Percentiles rank a stretch among this genome's conserved stretches.
These are phyloP conservation scores for Leccinum truebloodii DNA, from an alignment of 768 basidiomycete genomes.

Conservation along the genomic window DNA sequence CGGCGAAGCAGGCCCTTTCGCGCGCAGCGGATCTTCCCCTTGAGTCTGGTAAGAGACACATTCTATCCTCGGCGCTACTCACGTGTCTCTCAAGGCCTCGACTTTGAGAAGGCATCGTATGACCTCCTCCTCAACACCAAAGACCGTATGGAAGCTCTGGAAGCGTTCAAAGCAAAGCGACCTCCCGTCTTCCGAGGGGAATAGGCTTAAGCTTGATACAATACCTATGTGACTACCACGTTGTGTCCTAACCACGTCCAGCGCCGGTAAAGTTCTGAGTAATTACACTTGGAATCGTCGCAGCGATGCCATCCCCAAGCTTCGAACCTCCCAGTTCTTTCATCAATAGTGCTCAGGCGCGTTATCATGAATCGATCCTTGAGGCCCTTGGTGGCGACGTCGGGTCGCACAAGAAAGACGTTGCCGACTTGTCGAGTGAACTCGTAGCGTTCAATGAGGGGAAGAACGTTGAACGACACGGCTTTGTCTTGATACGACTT, in stretches of 20 bases:
- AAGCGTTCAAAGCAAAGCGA: slow-evolving; percentile 86
- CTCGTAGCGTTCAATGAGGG: slow-evolving; percentile 93
- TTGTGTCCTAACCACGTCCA: slow-evolving; percentile 43
- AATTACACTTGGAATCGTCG: slow-evolving; percentile 58
- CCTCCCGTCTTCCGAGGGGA: slow-evolving; percentile 79
- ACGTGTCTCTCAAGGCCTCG: slow-evolving; percentile 60
- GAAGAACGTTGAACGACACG: slow-evolving; percentile 76
- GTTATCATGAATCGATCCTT: too few relatives aligned
- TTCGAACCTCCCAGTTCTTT: slow-evolving; percentile 78
- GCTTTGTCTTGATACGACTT: slow-evolving; percentile 76
- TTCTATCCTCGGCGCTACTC: neutral
- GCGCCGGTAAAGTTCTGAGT: slow-evolving; percentile 53
- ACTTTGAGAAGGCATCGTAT: slow-evolving; percentile 86
- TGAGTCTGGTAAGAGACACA: slow-evolving; percentile 56
- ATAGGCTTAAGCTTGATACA: slow-evolving; percentile 42
- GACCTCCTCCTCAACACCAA: slow-evolving; percentile 71
- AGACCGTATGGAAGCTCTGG: slow-evolving; percentile 81
- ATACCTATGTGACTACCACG: neutral
- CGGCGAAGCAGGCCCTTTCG: slow-evolving; percentile 84
- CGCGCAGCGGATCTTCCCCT: slow-evolving; percentile 76
- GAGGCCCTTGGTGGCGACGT: slow-evolving; percentile 29
- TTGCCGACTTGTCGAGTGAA: slow-evolving; percentile 79
- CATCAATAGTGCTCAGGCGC: slow-evolving; percentile 50
- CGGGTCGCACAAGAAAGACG: slow-evolving; percentile 93
- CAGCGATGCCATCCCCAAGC: slow-evolving; percentile 53